Conservation (phyloP, 768 basidiomycete genomes). For the Mrakia gelida region DNA sequence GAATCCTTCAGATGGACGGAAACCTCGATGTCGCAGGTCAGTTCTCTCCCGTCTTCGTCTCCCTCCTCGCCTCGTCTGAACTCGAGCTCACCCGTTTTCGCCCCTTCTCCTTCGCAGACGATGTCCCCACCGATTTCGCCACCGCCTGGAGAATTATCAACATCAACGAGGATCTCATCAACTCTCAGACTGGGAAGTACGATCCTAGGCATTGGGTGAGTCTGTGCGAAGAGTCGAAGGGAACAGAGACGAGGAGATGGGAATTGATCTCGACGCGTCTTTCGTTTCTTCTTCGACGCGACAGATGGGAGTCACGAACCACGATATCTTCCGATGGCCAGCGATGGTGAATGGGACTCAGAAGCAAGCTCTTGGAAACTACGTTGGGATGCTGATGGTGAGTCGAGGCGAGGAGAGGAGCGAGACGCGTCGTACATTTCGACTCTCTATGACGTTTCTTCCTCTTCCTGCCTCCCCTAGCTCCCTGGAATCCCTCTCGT, state of each 20-base stretch:
- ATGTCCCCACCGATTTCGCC: conserved; percentile 21
- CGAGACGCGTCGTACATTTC: background rate
- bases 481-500: conserved; percentile 80
- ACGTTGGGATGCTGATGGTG: conserved; percentile 63
- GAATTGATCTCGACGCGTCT: background rate
- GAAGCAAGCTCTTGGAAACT: conserved; percentile 67
- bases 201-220: conserved; percentile 64
- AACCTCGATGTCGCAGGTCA: conserved; percentile 66
- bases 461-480: background rate
- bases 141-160: conserved; percentile 73
- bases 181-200: conserved; percentile 58
- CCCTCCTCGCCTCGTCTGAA: too few relatives aligned
- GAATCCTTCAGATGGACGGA: conserved; percentile 93
- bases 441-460: background rate
- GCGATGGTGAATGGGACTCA: conserved; percentile 73
- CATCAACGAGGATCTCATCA: conserved; percentile 78
- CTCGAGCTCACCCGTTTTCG: too few relatives aligned
- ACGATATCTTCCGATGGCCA: conserved; percentile 93
- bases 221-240: background rate
- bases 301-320: conserved; percentile 81
- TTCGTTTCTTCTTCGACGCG: background rate
- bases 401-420: background rate
- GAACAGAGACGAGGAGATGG: background rate
- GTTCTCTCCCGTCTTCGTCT: too few relatives aligned
- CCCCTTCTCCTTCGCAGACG: conserved; percentile 48